Base-by-base conservation (phyloP, 805 yeast genomes). In the Lipomyces chichibuensis region DNA sequence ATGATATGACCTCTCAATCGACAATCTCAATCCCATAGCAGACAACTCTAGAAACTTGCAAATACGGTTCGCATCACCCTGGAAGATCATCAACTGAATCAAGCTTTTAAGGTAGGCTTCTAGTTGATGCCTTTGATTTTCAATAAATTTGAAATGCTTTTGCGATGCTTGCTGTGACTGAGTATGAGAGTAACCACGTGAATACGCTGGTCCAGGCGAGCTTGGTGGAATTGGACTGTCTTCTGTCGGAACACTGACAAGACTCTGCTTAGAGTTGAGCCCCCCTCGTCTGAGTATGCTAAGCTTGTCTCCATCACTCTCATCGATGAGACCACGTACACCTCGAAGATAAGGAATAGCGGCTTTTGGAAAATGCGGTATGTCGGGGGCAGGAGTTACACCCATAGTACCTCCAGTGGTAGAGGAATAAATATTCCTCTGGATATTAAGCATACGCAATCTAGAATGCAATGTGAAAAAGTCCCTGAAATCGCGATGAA, bases 21-120 rank as follows among this genome's bases (percentile, higher is more conserved):
- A 88, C 53, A 95, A 80, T 59, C 92, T 80, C 8, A 95, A 87
- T 6, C 97, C 91, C 70, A 95, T 84, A 0, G 97, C 96, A 0
- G 98, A 92, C 17, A 95, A 79, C 74, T 95, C 99, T 67, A 94
- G 86, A 76, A 95, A 95, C 69, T 89, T 93, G 73, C 95, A 89
- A 11, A 95, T 76, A 66, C 89, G 82, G 74, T 92, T 92, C 0
- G 96, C 87, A 73, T 91, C 97, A 0, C 97, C 91, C 60, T 88
- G 84, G 74, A 92, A 82, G 1, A 88, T 84, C 58, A 91, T 83
- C 3, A 84, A 79, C 20, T 81, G 77, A 62, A 89, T 83, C 67
- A 95, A 78, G 20, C 84, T 82, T 57, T 86, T 84, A 64, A 95
- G 81, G 75, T 93, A 95, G 3, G 81, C 80, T 71, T 90, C 92